phyloP scores from a whole-genome alignment of 2,329 filamentous ascomycete genomes.

The Chrysoporthe puriensis region DNA sequence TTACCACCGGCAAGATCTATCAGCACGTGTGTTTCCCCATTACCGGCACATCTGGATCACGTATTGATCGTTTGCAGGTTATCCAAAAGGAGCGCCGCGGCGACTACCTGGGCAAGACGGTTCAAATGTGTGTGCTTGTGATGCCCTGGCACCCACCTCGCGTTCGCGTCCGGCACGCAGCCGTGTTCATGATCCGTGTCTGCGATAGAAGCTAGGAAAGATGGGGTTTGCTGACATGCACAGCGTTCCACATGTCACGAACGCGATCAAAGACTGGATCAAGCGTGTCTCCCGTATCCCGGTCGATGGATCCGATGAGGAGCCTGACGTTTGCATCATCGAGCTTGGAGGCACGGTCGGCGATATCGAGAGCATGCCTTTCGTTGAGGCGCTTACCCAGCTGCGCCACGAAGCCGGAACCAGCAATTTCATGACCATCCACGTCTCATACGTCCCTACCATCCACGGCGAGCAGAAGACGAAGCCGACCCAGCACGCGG shows the following conservation, averaged over 20 bases:
- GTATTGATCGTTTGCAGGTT: constrained; percentile 27
- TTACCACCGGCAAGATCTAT: constrained; percentile 97
- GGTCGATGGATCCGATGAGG: constrained; percentile 79
- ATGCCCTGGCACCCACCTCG: background rate
- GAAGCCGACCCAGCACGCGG: constrained; percentile 92
- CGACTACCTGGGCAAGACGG: constrained; percentile 85
- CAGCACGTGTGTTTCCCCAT: constrained; percentile 74
- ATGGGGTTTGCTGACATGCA: constrained; percentile 12
- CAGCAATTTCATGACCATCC: constrained; percentile 84
- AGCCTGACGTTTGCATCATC: constrained; percentile 91
- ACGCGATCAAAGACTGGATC: constrained; percentile 92
- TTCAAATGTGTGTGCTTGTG: constrained; percentile 65
- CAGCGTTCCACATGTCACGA: constrained; percentile 82
- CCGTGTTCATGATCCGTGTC: background rate
- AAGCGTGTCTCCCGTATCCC: constrained; percentile 82
- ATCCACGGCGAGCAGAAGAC: constrained; percentile 80
- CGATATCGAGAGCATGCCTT: constrained; percentile 86
- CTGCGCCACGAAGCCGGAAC: constrained; percentile 72
- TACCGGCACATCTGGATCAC: background rate
- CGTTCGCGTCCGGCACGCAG: background rate
- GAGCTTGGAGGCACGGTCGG: constrained; percentile 54
- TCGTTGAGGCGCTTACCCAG: constrained; percentile 84
- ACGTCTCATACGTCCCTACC: constrained; percentile 86
- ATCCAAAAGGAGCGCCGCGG: constrained; percentile 63
- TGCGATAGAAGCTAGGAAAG: background rate